Evolutionary conservation across 2,329 filamentous ascomycete species (phyloP), one percentile per base, ranked within the genome.

Genomic region (Aspergillus brasiliensis): DNA sequence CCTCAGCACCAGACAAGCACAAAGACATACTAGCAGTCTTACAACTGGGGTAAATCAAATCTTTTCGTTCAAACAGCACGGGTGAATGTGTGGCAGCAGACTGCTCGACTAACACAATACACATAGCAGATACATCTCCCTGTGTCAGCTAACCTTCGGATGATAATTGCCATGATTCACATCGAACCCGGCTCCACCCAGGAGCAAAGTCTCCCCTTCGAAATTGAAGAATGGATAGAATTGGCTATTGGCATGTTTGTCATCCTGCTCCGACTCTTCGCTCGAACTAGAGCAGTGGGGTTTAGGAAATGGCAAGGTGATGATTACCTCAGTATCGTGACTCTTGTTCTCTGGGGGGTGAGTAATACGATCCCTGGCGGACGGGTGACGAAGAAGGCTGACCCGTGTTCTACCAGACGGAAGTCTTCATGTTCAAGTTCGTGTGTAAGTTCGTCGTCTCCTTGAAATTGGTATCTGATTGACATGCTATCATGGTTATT

Each of bases 161-260:
- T n/a, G n/a, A n/a, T n/a, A n/a, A n/a, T n/a, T n/a, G n/a, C 11
- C 1, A 63, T 63, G 63, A 21, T 25, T 21, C 38, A 42, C 40
- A 44, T 44, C 40, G 40, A 44, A 23, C 11, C 11, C 7, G 19
- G 19, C 40, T 23, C 19, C 40, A 6, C 40, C 8, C 2, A 11
- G 11, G 28, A 56, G 27, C 78, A 76, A 17, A 44, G 8, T 13
- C 21, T 44, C 4, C 77, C 78, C 3, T 81, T 81, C 57, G 75
- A 78, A 59, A 71, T 66, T 2, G 79, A 81, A 62, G 77, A 77
- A 8, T 81, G 79, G 79, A 69, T 70, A 15, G 80, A 81, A 57
- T 81, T 80, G 51, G 74, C 69, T 1, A 65, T 81, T 27, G 79
- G 79, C 2, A 62, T 74, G 2, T 1, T 73, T 7, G 62, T 81